Conservation (phyloP, 768 basidiomycete genomes). For the Auricularia heimuer region DNA sequence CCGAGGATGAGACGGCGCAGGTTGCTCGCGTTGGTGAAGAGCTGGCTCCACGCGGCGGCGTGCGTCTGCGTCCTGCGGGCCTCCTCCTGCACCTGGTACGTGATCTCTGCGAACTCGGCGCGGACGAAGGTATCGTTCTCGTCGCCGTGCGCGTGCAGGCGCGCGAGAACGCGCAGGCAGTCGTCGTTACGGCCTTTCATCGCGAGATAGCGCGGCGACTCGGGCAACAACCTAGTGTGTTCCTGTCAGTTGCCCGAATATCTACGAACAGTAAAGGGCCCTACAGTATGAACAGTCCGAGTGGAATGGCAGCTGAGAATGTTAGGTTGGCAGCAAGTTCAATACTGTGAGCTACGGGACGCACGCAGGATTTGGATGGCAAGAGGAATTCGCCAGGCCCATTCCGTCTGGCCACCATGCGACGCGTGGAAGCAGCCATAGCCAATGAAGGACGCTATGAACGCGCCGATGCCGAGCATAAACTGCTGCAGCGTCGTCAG, state of each 20-base stretch:
- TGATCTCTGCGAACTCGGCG: constrained; percentile 24
- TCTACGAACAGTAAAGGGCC: constrained; percentile 1
- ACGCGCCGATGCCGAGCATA: constrained; percentile 22
- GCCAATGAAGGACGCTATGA: constrained; percentile 30
- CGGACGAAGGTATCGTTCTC: constrained; percentile 33
- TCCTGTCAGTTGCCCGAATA: background rate
- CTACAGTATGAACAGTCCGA: constrained; percentile 40
- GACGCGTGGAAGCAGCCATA: background rate
- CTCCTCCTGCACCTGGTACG: background rate
- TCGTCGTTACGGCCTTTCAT: constrained; percentile 41
- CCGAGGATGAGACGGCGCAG: constrained; percentile 38
- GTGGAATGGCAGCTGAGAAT: constrained; percentile 34
- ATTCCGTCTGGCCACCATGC: background rate
- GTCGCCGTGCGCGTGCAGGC: constrained; percentile 43
- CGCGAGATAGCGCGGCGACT: constrained; percentile 43
- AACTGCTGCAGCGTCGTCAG: constrained; percentile 44
- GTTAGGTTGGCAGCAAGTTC: constrained; percentile 13
- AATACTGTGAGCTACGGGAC: background rate
- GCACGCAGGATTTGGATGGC: constrained; percentile 22
- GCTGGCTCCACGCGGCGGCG: constrained; percentile 26
- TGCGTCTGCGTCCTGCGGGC: background rate
- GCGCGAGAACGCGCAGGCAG: constrained; percentile 26
- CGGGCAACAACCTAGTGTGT: constrained; percentile 15
- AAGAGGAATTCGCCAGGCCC: constrained; percentile 42
- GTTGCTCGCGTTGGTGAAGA: constrained; percentile 34